These are phyloP conservation scores for Dactylellina drechsleri DNA, from an alignment of 2,329 filamentous ascomycete species.

Conservation along the genomic window DNA sequence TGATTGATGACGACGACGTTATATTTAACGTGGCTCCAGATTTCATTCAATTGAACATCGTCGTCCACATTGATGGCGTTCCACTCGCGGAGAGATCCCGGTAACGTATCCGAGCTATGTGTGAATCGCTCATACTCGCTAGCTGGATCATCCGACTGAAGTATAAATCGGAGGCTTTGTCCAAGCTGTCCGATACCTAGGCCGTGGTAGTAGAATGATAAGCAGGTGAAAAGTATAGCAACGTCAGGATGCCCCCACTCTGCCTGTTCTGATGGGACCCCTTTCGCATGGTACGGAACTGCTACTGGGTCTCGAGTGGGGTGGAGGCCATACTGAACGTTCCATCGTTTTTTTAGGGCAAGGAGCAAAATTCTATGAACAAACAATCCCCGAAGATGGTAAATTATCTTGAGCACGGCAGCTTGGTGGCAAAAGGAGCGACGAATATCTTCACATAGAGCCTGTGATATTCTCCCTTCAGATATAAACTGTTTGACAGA, in stretches of 20 bases:
- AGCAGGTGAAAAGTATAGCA: conserved; percentile 71
- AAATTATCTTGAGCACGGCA: conserved; percentile 60
- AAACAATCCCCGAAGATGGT: conserved; percentile 73
- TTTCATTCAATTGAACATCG: conserved; percentile 64
- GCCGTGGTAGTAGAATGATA: conserved; percentile 75
- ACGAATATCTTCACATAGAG: conserved; percentile 56
- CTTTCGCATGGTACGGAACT: conserved; percentile 75
- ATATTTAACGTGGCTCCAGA: conserved; percentile 67
- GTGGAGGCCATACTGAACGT: conserved; percentile 73
- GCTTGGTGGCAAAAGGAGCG: conserved; percentile 60
- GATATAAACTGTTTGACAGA: conserved; percentile 61
- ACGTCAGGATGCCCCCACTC: conserved; percentile 77
- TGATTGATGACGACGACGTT: conserved; percentile 69
- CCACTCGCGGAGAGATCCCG: conserved; percentile 66
- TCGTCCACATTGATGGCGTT: conserved; percentile 72
- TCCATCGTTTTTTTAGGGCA: conserved; percentile 71
- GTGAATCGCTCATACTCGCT: conserved; percentile 68
- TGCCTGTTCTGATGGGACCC: conserved; percentile 70
- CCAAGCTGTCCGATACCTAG: conserved; percentile 66
- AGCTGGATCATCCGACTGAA: conserved; percentile 69
- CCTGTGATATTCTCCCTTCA: conserved; percentile 53
- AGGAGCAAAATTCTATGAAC: conserved; percentile 70
- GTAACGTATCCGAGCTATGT: conserved; percentile 62
- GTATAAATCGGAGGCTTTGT: conserved; percentile 66
- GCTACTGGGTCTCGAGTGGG: conserved; percentile 69